Conservation (phyloP, 495 filamentous ascomycete species). For the Bathelium albidoporum region DNA sequence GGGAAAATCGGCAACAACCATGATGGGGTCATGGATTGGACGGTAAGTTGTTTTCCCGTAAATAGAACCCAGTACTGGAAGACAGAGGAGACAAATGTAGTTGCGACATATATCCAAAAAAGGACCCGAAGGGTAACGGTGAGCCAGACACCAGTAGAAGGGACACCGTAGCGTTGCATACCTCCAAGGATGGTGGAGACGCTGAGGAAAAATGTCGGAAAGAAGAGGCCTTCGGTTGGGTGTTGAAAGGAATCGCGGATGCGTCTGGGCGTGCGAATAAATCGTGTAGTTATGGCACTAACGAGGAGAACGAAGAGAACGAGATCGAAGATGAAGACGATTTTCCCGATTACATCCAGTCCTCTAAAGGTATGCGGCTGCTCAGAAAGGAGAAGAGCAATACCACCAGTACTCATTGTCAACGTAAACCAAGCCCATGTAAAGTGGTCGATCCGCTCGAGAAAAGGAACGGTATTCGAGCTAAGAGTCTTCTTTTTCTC, state of each 20-base stretch:
- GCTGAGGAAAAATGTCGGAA: slow-evolving; percentile 10
- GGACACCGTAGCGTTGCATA: slow-evolving; percentile 20
- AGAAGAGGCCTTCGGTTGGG: slow-evolving; percentile 17
- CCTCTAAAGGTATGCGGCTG: slow-evolving; percentile 20
- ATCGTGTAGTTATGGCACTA: slow-evolving; percentile 37
- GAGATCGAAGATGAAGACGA: slow-evolving; percentile 37
- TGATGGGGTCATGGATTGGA: slow-evolving; percentile 36
- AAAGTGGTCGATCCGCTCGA: slow-evolving; percentile 10
- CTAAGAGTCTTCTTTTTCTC: not conserved
- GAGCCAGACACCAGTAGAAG: slow-evolving; percentile 27
- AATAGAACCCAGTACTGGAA: slow-evolving; percentile 44
- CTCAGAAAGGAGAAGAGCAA: slow-evolving; percentile 15
- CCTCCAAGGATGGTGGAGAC: slow-evolving; percentile 13
- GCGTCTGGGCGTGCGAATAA: slow-evolving; percentile 6
- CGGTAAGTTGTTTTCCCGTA: slow-evolving; percentile 32
- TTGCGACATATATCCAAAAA: slow-evolving; percentile 43
- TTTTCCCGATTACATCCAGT: slow-evolving; percentile 24
- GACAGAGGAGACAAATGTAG: slow-evolving; percentile 36
- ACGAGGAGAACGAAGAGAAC: slow-evolving; percentile 46
- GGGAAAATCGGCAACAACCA: slow-evolving; percentile 48
- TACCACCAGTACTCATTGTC: slow-evolving; percentile 23
- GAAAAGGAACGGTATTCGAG: not conserved
- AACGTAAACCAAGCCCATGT: slow-evolving; percentile 15
- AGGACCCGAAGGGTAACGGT: slow-evolving; percentile 30
- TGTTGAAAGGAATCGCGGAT: slow-evolving; percentile 15